phyloP scores from a whole-genome alignment of 1,139 yeast species.

The Candida labiduridarum region DNA sequence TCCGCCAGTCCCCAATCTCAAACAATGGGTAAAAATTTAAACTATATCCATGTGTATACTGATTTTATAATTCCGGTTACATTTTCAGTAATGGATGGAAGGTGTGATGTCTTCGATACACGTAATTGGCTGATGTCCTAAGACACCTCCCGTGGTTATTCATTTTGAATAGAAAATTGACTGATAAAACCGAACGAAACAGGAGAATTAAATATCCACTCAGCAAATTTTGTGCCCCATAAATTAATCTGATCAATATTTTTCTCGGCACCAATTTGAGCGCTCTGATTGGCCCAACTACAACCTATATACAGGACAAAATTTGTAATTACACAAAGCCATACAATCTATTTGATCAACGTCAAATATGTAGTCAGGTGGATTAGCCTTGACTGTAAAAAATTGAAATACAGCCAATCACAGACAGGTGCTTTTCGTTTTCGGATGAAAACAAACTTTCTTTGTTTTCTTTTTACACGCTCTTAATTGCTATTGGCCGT shows the following conservation, averaged over 20 bases:
- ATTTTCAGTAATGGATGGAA: neutral
- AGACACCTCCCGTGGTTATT: neutral
- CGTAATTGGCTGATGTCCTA: neutral
- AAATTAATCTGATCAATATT: neutral
- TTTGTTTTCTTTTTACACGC: neutral
- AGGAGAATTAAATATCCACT: too few relatives aligned
- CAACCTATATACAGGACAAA: neutral
- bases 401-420: neutral
- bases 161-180: too few relatives aligned
- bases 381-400: neutral
- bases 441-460: neutral
- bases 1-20: neutral
- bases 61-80: too few relatives aligned
- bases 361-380: neutral
- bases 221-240: neutral
- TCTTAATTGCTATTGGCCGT: conserved; percentile 1
- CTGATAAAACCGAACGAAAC: too few relatives aligned
- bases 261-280: neutral
- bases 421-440: neutral
- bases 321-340: neutral
- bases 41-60: neutral
- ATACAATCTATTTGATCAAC: conserved; percentile 1
- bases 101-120: neutral
- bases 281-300: neutral
- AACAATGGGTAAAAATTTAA: neutral